These are phyloP conservation scores for Amoebophrya sp. DNA, from an alignment of 169 alveolate genomes.

Conservation along the genomic window DNA sequence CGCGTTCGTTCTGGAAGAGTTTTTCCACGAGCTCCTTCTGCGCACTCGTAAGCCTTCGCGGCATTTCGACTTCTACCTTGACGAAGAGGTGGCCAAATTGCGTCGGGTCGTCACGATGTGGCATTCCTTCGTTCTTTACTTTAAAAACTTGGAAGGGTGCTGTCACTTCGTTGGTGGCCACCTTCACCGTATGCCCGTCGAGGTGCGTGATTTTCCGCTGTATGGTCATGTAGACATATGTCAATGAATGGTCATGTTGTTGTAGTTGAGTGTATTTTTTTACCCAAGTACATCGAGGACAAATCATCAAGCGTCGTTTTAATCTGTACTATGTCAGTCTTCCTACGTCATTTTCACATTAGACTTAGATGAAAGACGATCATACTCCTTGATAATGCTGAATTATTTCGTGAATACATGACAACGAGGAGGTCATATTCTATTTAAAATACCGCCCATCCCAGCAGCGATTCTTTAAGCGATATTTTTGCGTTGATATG, in stretches of 20 bases:
- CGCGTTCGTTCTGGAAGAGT: background rate
- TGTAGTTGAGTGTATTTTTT: background rate
- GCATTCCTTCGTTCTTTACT: slow-evolving; percentile 27
- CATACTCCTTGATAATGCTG: background rate
- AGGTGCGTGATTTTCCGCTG: slow-evolving; percentile 20
- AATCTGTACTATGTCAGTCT: background rate
- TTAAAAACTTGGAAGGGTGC: slow-evolving; percentile 26
- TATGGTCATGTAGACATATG: background rate
- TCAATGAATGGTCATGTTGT: background rate
- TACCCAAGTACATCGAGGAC: too few species aligned
- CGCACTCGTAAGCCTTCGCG: background rate
- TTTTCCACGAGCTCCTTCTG: background rate
- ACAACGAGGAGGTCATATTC: background rate
- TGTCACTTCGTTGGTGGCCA: background rate
- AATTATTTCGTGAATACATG: background rate
- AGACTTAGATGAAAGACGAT: background rate
- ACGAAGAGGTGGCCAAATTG: background rate
- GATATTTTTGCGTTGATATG: background rate
- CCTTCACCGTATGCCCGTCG: slow-evolving; percentile 33
- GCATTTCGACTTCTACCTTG: background rate
- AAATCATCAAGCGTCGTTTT: too few species aligned
- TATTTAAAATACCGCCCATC: background rate
- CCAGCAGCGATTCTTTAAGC: slow-evolving; percentile 33
- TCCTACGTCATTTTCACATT: background rate
- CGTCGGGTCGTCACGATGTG: slow-evolving; percentile 29